Base-by-base conservation (phyloP, 192 early-diverging fungal species). In the Mortierella hygrophila region DNA sequence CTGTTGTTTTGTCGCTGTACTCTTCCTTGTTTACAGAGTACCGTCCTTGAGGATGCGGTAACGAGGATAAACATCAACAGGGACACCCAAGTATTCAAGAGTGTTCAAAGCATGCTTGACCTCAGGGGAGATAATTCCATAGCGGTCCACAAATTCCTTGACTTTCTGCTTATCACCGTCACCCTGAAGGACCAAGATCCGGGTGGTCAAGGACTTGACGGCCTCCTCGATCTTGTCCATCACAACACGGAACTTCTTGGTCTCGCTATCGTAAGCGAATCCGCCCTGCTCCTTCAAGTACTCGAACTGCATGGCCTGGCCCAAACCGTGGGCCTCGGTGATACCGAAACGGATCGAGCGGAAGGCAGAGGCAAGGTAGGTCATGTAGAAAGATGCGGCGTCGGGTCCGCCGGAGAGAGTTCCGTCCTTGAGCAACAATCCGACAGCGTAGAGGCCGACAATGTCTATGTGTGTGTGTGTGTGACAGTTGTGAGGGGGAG, bases 321-420 rank as follows among this genome's bases (percentile, higher is more conserved):
- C 95, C 74, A 92, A 70, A 0, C 94, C 94, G 78, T 96, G 94
- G 0, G 93, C 94, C 82, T 95, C 94, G 2, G 88, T 89, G 47
- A 95, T 91, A 11, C 94, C 95, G 72, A 96, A 96, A 23, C 94
- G 90, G 55, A 96, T 92, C 7, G 92, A 93, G 38, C 94, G 88
- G 82, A 96, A 94, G 6, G 95, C 92, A 29, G 94, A 94, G 0
- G 93, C 94, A 81, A 96, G 79, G 78, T 92, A 96, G 11, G 95
- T 95, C 16, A 92, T 92, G 80, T 94, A 96, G 82, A 96, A 94
- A 68, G 93, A 89, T 47, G 90, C 82, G 54, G 91, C 86, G 0
- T 88, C 90, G 21, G 94, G 92, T 1, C 78, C 78, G 41, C 93
- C 88, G 26, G 91, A 89, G 42, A 95, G 91, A 7, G 88, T 76